Base-by-base conservation (phyloP, 768 basidiomycete species). In the Suillus tomentosus region DNA sequence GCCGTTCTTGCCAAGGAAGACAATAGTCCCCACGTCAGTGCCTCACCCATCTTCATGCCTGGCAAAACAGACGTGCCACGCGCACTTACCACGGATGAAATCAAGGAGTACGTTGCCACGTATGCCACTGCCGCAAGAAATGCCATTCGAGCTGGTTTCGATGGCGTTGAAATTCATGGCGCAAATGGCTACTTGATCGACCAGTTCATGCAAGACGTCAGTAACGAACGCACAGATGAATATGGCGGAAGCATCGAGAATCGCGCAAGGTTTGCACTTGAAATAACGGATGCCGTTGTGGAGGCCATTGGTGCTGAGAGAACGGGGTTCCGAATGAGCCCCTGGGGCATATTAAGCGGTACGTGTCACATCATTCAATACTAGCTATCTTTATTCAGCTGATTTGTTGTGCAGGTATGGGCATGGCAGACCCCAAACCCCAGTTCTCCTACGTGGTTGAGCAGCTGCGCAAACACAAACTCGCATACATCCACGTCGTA, bases 171-270 rank as follows among this genome's bases (percentile, higher is more conserved):
- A 74, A 65, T 83, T 55, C 81, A 79, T 64, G 67, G 70, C 62
- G 79, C 78, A 62, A 79, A 81, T 64, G 79, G 80, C 0, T 84
- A 83, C 64, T 71, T 87, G 13, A 61, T 81, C 17, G 85, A 90
- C 68, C 87, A 90, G 70, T 90, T 91, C 78, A 65, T 87, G 11
- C 85, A 88, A 68, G 78, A 82, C 34, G 70, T 78, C n/a, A 78
- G 77, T 42, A 90, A 91, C 73, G 68, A 79, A 5, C 80, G 88
- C 17, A 84, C 81, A 9, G 89, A 91, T 70, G 76, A 81, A 54
- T 93, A 88, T 72, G 91, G 91, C 0, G 91, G 91, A 2, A 82
- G 81, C 53, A 74, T 90, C 34, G 84, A 88, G 71, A 84, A 83
- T 62, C 79, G 91, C 5, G 76, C 80, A 1, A 78, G 84, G 37